These are phyloP conservation scores for Brassica incana DNA, from an alignment of 345 rosid genomes.

Conservation along the genomic window DNA sequence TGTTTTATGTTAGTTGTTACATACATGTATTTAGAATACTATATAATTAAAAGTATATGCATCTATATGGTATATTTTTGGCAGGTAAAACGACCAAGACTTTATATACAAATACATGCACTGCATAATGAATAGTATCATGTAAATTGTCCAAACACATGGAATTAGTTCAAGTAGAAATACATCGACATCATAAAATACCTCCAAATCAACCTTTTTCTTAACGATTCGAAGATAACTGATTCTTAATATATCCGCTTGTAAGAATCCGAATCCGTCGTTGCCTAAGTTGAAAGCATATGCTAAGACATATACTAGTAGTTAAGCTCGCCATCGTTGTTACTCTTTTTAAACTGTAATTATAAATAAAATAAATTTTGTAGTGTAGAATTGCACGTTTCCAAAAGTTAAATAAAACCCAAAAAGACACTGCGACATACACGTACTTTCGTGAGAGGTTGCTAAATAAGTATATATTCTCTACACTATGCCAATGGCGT, in stretches of 20 bases:
- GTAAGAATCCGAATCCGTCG: slow-evolving; percentile 33
- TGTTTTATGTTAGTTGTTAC: neutral
- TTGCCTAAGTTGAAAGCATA: slow-evolving; percentile 32
- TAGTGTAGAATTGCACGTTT: slow-evolving; percentile 15
- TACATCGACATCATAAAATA: slow-evolving; percentile 32
- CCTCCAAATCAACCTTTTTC: slow-evolving; percentile 30
- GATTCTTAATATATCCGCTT: slow-evolving; percentile 28
- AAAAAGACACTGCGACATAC: slow-evolving; percentile 7
- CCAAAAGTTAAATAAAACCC: slow-evolving; percentile 9
- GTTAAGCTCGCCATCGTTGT: slow-evolving; percentile 22
- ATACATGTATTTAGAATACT: neutral
- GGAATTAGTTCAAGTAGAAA: slow-evolving; percentile 40
- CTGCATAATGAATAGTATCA: slow-evolving; percentile 27
- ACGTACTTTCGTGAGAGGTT: slow-evolving; percentile 23
- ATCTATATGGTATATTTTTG: neutral
- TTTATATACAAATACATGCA: neutral
- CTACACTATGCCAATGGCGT: neutral
- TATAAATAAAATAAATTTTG: neutral
- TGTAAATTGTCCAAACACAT: slow-evolving; percentile 31
- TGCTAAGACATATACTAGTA: slow-evolving; percentile 38
- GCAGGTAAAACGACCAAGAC: slow-evolving; percentile 6
- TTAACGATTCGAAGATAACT: slow-evolving; percentile 22
- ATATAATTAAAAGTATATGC: neutral
- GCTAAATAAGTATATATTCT: slow-evolving; percentile 29
- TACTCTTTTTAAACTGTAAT: slow-evolving; percentile 13